phyloP scores from a whole-genome alignment of 805 yeast species.

The Candida methanosorbosa region DNA sequence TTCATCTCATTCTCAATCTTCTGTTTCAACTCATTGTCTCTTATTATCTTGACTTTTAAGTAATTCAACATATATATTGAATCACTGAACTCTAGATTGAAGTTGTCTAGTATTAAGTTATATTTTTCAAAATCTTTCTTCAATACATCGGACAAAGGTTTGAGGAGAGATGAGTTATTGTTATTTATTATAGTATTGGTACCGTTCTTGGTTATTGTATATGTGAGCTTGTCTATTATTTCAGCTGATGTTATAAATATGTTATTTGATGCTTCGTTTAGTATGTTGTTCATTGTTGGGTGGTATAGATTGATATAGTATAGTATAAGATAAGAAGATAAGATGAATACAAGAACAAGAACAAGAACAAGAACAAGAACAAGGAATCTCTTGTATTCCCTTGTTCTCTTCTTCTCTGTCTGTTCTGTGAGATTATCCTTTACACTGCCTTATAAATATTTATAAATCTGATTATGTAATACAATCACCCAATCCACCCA shows the following conservation, averaged over 20 bases:
- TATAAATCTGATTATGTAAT: too few species aligned
- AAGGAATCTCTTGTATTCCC: too few species aligned
- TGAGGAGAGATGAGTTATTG: constrained; percentile 18
- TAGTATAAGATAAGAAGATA: too few species aligned
- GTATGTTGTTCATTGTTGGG: constrained; percentile 14
- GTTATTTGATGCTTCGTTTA: constrained; percentile 23
- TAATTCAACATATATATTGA: constrained; percentile 18
- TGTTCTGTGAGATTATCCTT: too few species aligned
- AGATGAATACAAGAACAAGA: too few species aligned
- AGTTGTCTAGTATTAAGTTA: constrained; percentile 21
- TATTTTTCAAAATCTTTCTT: constrained; percentile 17
- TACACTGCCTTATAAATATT: too few species aligned
- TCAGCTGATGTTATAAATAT: constrained; percentile 24
- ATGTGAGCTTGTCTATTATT: constrained; percentile 21
- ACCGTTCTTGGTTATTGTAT: constrained; percentile 15
- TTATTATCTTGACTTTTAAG: constrained; percentile 17
- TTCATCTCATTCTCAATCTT: constrained; percentile 14
- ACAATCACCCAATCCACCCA: too few species aligned
- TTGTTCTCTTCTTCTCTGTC: too few species aligned
- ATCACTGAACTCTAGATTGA: constrained; percentile 18
- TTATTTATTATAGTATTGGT: constrained; percentile 18
- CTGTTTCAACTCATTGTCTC: constrained; percentile 16
- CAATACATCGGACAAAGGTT: constrained; percentile 16
- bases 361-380: too few species aligned
- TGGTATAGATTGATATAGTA: too few species aligned